Evolutionary conservation across 2,329 filamentous ascomycete species (phyloP).

Genomic region (Orbilia blumenaviensis): DNA sequence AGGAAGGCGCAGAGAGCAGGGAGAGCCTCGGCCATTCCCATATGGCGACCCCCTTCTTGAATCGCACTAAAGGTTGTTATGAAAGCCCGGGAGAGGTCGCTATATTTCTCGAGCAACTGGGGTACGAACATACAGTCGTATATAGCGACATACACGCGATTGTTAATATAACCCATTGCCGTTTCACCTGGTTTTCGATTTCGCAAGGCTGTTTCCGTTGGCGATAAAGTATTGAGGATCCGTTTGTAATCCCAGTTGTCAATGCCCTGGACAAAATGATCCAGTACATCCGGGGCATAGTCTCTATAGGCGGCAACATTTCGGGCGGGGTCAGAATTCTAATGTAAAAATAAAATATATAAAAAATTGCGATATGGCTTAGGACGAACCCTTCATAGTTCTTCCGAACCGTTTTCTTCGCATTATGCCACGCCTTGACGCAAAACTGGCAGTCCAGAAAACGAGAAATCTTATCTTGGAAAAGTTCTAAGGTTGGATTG

Average conservation of each 20-base stretch:
- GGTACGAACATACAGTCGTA: constrained; percentile 51
- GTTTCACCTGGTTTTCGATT: constrained; percentile 17
- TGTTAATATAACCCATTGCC: constrained; percentile 40
- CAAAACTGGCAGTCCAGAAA: constrained; percentile 57
- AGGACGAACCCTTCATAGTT: constrained; percentile 55
- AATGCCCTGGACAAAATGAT: constrained; percentile 45
- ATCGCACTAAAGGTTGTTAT: constrained; percentile 54
- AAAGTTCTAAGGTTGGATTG: constrained; percentile 55
- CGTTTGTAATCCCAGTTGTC: constrained; percentile 46
- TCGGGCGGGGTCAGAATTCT: background rate
- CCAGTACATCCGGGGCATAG: constrained; percentile 42
- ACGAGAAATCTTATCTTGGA: constrained; percentile 55
- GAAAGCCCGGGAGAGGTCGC: constrained; percentile 52
- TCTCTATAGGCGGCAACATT: constrained; percentile 27
- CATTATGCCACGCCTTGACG: constrained; percentile 56
- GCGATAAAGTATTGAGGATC: constrained; percentile 21
- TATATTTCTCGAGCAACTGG: constrained; percentile 40
- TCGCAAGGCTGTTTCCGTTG: constrained; percentile 20
- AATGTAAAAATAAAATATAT: no score
- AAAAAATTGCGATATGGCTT: background rate
- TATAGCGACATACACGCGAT: constrained; percentile 47
- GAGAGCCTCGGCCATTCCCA: constrained; percentile 56
- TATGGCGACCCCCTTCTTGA: constrained; percentile 54
- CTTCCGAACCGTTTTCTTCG: constrained; percentile 55
- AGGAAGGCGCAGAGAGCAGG: constrained; percentile 57